These are phyloP conservation scores for Tetrahymena borealis DNA, from an alignment of 73 alveolate species.

Conservation along the genomic window DNA sequence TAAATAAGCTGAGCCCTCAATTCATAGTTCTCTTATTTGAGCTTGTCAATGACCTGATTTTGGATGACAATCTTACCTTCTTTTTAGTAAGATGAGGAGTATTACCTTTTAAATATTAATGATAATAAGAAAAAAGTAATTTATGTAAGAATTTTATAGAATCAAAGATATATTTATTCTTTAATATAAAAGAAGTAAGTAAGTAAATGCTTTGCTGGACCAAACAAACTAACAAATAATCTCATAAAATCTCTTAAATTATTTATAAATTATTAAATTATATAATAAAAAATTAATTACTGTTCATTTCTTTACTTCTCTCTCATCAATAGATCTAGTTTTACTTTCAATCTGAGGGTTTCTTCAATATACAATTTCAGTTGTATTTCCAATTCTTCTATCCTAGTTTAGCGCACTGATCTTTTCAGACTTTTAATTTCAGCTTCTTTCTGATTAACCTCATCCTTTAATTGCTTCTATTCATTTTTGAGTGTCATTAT, in stretches of 20 bases:
- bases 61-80: not conserved
- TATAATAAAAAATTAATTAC: too few relatives aligned
- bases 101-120: not conserved
- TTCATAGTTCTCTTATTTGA: not conserved
- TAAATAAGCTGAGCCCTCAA: not conserved
- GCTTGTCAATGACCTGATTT: not conserved
- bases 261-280: too few relatives aligned
- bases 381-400: not conserved
- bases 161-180: not conserved
- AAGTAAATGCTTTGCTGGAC: not conserved
- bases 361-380: not conserved
- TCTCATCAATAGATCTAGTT: not conserved
- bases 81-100: not conserved
- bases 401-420: not conserved
- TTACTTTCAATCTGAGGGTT: not conserved
- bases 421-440: not conserved
- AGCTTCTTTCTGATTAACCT: not conserved
- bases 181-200: not conserved
- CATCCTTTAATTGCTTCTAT: not conserved
- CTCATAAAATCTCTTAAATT: too few relatives aligned
- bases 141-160: not conserved
- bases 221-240: too few relatives aligned
- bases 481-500: not conserved
- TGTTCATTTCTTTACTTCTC: not conserved
- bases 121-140: not conserved